Conservation (phyloP, 495 filamentous ascomycete species). For the Neurospora hispaniola region DNA sequence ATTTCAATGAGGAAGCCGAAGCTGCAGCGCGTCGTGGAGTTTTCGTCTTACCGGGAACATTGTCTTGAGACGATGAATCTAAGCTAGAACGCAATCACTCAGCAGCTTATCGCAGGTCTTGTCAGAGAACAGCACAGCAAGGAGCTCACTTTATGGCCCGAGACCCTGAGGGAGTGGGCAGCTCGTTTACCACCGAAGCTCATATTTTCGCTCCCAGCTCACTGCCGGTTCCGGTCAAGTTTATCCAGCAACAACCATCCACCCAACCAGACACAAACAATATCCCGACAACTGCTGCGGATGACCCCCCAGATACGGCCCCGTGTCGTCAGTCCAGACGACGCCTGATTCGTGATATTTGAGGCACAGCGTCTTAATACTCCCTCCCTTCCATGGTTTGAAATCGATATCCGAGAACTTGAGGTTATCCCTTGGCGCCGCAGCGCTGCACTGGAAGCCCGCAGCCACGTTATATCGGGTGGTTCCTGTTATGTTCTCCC, state of each 20-base stretch:
- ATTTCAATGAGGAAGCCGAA: background rate
- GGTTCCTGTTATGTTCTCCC: slow-evolving; percentile 48
- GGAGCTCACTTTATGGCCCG: background rate
- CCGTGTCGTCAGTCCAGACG: slow-evolving; percentile 26
- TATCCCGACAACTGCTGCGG: slow-evolving; percentile 37
- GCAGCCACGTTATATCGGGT: background rate
- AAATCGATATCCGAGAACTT: slow-evolving; percentile 42
- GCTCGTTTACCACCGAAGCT: background rate
- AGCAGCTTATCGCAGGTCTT: background rate
- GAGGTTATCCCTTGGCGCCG: slow-evolving; percentile 37
- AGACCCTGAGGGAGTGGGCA: background rate
- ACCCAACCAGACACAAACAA: slow-evolving; percentile 8
- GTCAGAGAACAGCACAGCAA: background rate
- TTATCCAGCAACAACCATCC: background rate
- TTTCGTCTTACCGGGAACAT: background rate
- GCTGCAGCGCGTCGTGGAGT: background rate
- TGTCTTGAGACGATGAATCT: background rate
- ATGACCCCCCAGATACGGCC: slow-evolving; percentile 32
- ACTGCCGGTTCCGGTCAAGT: background rate
- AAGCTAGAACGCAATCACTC: background rate
- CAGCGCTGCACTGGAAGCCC: slow-evolving; percentile 41
- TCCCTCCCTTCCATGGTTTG: slow-evolving; percentile 29
- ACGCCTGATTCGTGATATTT: slow-evolving; percentile 32
- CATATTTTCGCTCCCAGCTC: background rate
- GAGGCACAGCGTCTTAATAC: slow-evolving; percentile 34